phyloP scores from a whole-genome alignment of 2,329 filamentous ascomycete genomes.

The Talaromyces sp. region DNA sequence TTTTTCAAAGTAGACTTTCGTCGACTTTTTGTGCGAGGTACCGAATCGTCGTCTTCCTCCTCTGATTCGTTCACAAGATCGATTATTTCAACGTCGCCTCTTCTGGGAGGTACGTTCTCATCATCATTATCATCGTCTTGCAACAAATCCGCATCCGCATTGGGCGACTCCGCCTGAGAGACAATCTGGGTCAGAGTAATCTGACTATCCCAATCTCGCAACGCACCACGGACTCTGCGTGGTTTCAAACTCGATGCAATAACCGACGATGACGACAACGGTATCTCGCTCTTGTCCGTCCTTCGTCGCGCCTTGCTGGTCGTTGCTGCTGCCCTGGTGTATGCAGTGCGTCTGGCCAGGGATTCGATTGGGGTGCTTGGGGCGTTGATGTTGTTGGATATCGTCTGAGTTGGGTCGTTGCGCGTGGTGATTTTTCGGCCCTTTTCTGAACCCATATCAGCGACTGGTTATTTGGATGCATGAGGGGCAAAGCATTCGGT shows the following conservation, averaged over 20 bases:
- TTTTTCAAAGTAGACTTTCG: not conserved
- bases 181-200: constrained; percentile 38
- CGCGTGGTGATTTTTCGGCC: not conserved
- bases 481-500: not conserved
- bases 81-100: constrained; percentile 15
- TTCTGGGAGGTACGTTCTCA: not conserved
- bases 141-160: constrained; percentile 20
- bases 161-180: constrained; percentile 26
- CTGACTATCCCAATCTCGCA: constrained; percentile 22
- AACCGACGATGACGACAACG: not conserved
- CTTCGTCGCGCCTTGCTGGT: constrained; percentile 8
- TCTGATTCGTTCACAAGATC: constrained; percentile 20
- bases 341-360: not conserved
- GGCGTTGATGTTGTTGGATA: not conserved
- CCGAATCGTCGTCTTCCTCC: constrained; percentile 11
- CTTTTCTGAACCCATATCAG: constrained; percentile 7
- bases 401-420: not conserved
- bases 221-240: constrained; percentile 6
- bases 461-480: not conserved
- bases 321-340: constrained; percentile 4
- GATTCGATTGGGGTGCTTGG: constrained; percentile 4
- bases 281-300: not conserved
- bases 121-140: constrained; percentile 23
- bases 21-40: constrained; percentile 12
- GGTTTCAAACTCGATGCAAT: constrained; percentile 14